These are phyloP conservation scores for Sequoia sempervirens DNA, from an alignment of 75 land plant species.

Conservation along the genomic window DNA sequence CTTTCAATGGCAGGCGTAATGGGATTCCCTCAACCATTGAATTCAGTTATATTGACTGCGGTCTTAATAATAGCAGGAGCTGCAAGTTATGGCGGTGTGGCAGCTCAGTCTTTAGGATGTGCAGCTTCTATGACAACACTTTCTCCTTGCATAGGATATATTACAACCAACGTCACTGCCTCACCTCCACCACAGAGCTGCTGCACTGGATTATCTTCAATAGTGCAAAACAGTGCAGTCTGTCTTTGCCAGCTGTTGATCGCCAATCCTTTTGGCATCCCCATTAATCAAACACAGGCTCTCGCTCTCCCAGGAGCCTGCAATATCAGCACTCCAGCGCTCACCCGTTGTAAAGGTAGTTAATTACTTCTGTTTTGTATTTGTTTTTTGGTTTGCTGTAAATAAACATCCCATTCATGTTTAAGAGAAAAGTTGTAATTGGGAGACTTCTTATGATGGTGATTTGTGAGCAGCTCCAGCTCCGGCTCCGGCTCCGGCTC, in stretches of 20 bases:
- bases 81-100: not conserved
- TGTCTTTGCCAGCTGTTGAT: slow-evolving; percentile 32
- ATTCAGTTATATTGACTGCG: not conserved
- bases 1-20: not conserved
- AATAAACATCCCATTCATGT: not conserved
- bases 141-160: slow-evolving; percentile 21
- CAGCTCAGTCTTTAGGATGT: slow-evolving; percentile 9
- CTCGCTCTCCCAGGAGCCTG: slow-evolving; percentile 37
- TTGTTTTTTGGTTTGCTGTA: not conserved
- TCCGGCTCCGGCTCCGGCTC: not conserved
- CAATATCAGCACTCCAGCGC: slow-evolving; percentile 36
- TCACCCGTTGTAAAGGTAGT: slow-evolving; percentile 22
- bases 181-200: slow-evolving; percentile 16
- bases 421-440: not conserved
- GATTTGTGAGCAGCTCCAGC: not conserved
- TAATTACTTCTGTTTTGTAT: too few species aligned
- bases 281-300: slow-evolving; percentile 47
- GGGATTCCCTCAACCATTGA: not conserved
- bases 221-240: slow-evolving; percentile 6
- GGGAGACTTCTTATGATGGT: not conserved
- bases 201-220: slow-evolving; percentile 20
- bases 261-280: slow-evolving; percentile 15
- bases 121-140: slow-evolving; percentile 11
- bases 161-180: slow-evolving; percentile 13
- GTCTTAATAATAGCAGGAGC: not conserved